Percentiles rank a stretch among this genome's conserved stretches.
These are phyloP conservation scores for Marsdenia floribunda DNA, from an alignment of 257 asterid species.

Conservation along the genomic window DNA sequence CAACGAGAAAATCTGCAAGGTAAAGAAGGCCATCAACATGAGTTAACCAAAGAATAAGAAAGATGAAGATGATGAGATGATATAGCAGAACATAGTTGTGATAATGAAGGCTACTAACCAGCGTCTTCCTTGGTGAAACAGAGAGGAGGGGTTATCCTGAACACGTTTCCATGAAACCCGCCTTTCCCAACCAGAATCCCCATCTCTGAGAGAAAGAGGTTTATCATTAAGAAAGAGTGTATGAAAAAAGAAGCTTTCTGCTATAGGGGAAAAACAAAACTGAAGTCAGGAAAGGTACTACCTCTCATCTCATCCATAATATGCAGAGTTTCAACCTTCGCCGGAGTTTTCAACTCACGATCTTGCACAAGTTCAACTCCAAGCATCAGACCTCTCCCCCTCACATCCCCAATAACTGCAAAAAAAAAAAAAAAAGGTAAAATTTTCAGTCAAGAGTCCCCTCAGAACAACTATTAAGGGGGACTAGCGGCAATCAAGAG, in stretches of 20 bases:
- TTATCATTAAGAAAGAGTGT: background rate
- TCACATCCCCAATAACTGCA: conserved; percentile 83
- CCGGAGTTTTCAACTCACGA: conserved; percentile 67
- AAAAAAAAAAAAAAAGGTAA: background rate
- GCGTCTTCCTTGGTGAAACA: conserved; percentile 94
- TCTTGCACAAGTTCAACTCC: conserved; percentile 91
- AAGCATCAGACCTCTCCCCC: conserved; percentile 92
- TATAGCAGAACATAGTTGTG: background rate
- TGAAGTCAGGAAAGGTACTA: conserved; percentile 31
- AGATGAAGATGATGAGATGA: background rate
- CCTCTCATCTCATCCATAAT: conserved; percentile 86
- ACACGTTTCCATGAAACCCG: conserved; percentile 81
- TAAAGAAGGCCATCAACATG: background rate
- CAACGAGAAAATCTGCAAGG: conserved; percentile 61
- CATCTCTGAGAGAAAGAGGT: conserved; percentile 44
- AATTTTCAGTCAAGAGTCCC: too few relatives aligned
- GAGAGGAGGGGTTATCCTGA: conserved; percentile 91
- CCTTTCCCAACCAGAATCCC: conserved; percentile 92
- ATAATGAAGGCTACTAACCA: conserved; percentile 38
- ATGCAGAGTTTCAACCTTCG: conserved; percentile 63
- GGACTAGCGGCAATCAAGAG: background rate
- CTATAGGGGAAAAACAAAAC: too few relatives aligned
- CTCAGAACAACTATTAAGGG: background rate
- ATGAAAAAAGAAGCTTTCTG: background rate
- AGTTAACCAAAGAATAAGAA: background rate